Conservation (phyloP, 2,329 filamentous ascomycete genomes). For the Colletotrichum gloeosporioides region DNA sequence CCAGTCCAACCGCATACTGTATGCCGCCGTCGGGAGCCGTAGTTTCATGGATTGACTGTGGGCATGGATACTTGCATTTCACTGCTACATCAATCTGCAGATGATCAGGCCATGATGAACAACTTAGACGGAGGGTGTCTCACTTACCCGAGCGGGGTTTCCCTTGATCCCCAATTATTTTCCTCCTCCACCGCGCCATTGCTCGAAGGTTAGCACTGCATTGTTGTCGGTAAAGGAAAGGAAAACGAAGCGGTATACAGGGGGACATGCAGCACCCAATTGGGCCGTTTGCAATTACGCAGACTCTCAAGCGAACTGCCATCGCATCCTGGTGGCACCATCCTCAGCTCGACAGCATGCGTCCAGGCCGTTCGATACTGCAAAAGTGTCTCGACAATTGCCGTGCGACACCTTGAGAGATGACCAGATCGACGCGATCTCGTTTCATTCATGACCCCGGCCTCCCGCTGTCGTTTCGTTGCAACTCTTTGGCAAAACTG, state of each 20-base stretch:
- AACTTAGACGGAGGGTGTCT: slow-evolving; percentile 3
- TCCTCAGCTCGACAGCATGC: neutral
- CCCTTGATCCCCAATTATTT: neutral
- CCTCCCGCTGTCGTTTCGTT: neutral
- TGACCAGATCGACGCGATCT: neutral
- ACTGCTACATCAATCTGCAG: slow-evolving; percentile 13
- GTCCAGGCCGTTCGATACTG: neutral
- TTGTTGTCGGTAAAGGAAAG: neutral
- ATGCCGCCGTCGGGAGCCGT: neutral
- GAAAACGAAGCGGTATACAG: neutral
- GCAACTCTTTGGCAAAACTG: neutral
- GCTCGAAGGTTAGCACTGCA: neutral
- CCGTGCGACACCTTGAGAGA: neutral
- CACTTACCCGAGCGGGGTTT: slow-evolving; percentile 14
- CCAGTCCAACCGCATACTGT: too few relatives aligned
- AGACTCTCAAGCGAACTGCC: neutral
- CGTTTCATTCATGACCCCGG: neutral
- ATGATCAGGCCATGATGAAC: slow-evolving; percentile 18
- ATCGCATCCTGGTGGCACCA: neutral
- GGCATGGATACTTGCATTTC: slow-evolving; percentile 10
- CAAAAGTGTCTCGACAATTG: neutral
- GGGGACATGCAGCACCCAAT: neutral
- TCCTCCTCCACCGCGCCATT: neutral
- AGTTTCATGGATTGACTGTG: neutral
- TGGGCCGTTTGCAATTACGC: neutral